phyloP scores from a whole-genome alignment of 768 basidiomycete species.

The Podaxis pistillaris region DNA sequence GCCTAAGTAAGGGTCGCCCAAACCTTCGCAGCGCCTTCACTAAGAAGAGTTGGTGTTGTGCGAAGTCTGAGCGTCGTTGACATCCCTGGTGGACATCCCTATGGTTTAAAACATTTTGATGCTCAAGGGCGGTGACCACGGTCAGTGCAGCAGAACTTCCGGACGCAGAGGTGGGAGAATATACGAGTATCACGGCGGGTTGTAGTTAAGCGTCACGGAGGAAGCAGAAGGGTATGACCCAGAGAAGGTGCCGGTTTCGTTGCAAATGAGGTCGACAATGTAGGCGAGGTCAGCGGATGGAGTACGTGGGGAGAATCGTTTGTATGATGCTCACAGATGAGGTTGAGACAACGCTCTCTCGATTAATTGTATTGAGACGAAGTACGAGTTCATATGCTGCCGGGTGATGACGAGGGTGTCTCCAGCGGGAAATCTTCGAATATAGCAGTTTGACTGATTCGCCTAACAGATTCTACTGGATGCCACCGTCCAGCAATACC shows the following conservation, averaged over 20 bases:
- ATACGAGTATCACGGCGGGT: background rate
- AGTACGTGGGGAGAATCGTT: background rate
- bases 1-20: conserved; percentile 21
- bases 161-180: background rate
- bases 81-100: too few species aligned
- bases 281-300: background rate
- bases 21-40: conserved; percentile 6
- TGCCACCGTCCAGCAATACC: too few species aligned
- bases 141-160: background rate
- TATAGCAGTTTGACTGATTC: too few species aligned
- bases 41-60: background rate
- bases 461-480: too few species aligned
- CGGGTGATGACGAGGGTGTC: too few species aligned
- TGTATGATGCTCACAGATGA: background rate
- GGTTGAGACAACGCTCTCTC: background rate
- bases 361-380: background rate
- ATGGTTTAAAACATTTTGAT: too few species aligned
- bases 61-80: background rate
- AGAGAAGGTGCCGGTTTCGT: too few species aligned
- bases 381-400: background rate
- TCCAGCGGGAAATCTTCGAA: too few species aligned
- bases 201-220: background rate
- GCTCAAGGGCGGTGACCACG: background rate
- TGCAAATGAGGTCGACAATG: background rate
- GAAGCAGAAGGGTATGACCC: background rate